Percentiles rank a stretch among this genome's conserved stretches.
Evolutionary conservation across 495 filamentous ascomycete species (phyloP).

Genomic region (Collariella sp.): DNA sequence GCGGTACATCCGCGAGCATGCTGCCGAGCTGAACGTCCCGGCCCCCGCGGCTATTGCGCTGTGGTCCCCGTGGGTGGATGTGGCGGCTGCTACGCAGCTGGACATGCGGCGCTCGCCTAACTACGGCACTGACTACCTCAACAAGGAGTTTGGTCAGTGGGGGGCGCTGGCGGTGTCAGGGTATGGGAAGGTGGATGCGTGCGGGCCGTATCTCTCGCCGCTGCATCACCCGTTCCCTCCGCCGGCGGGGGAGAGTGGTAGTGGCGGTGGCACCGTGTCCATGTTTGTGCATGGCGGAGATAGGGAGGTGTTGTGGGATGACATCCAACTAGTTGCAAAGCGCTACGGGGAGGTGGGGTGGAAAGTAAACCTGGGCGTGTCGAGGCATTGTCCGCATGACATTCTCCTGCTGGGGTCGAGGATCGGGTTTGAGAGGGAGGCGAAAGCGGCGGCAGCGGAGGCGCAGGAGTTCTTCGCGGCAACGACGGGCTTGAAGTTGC

Average conservation of each 20-base stretch:
- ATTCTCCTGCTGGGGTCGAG: slow-evolving; percentile 19
- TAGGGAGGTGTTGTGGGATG: slow-evolving; percentile 15
- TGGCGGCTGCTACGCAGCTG: not conserved
- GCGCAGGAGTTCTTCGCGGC: not conserved
- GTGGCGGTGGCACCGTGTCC: too few species aligned
- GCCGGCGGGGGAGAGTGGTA: not conserved
- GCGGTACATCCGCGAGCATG: slow-evolving; percentile 27
- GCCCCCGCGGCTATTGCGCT: slow-evolving; percentile 13
- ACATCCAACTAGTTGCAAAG: slow-evolving; percentile 10
- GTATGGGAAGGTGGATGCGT: slow-evolving; percentile 1
- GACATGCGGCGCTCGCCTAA: slow-evolving; percentile 12
- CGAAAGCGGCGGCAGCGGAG: slow-evolving; percentile 12
- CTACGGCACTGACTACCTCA: slow-evolving; percentile 21
- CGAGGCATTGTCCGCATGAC: slow-evolving; percentile 19
- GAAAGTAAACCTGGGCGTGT: slow-evolving; percentile 15
- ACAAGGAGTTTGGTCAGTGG: slow-evolving; percentile 16
- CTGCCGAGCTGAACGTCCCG: slow-evolving; percentile 10
- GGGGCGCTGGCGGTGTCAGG: slow-evolving; percentile 11
- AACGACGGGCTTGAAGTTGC: not conserved
- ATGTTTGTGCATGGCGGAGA: slow-evolving; percentile 14
- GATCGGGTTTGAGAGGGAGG: slow-evolving; percentile 19
- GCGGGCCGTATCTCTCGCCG: slow-evolving; percentile 13
- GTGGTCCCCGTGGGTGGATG: slow-evolving; percentile 25
- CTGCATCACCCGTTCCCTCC: slow-evolving; percentile 15
- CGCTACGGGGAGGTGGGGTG: slow-evolving; percentile 9